phyloP scores from a whole-genome alignment of 148 eudicot genomes.

The Gaultheria prostrata region DNA sequence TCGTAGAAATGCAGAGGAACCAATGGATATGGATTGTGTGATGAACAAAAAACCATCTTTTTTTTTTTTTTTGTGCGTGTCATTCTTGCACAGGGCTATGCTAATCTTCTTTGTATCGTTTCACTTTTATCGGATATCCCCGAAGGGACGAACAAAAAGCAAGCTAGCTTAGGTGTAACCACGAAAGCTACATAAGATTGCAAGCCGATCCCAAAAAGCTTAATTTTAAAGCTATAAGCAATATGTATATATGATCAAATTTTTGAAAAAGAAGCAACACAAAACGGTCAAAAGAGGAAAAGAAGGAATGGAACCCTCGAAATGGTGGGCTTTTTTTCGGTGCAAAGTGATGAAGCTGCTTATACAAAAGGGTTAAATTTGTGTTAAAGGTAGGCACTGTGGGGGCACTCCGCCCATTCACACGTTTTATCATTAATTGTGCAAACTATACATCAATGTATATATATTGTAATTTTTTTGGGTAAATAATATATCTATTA shows the following conservation, averaged over 20 bases:
- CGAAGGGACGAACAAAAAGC: slow-evolving; percentile 17
- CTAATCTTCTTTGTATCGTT: too few species aligned
- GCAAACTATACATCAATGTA: not conserved
- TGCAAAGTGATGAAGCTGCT: slow-evolving; percentile 1
- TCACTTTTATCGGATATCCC: too few species aligned
- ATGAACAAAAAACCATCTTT: slow-evolving; percentile 18
- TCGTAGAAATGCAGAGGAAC: not conserved
- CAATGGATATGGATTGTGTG: slow-evolving; percentile 11
- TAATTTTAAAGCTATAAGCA: slow-evolving; percentile 16
- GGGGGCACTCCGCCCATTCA: not conserved
- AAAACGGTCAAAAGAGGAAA: slow-evolving; percentile 17
- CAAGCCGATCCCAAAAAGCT: slow-evolving; percentile 14
- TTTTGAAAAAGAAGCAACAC: not conserved
- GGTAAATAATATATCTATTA: too few species aligned
- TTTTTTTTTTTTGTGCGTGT: too few species aligned
- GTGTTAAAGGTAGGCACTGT: not conserved
- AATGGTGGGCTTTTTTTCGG: slow-evolving; percentile 3
- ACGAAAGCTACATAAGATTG: slow-evolving; percentile 24
- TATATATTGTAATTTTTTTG: too few species aligned
- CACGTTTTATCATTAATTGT: not conserved
- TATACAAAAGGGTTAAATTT: not conserved
- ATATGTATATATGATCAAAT: not conserved
- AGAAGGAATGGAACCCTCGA: slow-evolving; percentile 11
- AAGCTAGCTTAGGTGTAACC: slow-evolving; percentile 28
- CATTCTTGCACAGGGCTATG: too few species aligned